Evolutionary conservation across 1,139 yeast species (phyloP).

Genomic region (Suhomyces anneliseae): DNA sequence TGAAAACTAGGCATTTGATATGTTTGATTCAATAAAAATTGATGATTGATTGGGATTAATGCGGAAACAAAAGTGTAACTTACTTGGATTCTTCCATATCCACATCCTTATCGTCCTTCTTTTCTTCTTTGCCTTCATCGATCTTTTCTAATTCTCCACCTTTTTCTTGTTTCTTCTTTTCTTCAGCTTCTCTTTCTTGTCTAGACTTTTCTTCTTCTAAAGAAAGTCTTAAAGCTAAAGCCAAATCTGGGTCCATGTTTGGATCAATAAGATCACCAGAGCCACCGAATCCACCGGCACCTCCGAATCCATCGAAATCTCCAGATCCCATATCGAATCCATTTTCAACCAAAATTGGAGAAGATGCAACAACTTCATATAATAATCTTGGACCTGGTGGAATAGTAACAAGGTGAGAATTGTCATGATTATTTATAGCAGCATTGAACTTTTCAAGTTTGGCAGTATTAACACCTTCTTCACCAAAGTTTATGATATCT

Average conservation of each 20-base stretch:
- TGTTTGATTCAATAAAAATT: no score
- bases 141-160: constrained; percentile 32
- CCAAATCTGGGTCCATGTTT: constrained; percentile 94
- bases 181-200: constrained; percentile 60
- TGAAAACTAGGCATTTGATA: no score
- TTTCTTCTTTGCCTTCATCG: constrained; percentile 28
- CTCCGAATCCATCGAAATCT: constrained; percentile 31
- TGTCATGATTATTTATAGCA: constrained; percentile 74
- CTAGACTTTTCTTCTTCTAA: constrained; percentile 80
- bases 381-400: constrained; percentile 86
- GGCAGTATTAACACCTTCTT: constrained; percentile 72
- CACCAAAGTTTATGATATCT: constrained; percentile 91
- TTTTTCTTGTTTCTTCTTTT: constrained; percentile 33
- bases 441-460: constrained; percentile 80
- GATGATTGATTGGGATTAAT: no score
- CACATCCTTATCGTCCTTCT: constrained; percentile 15
- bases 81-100: constrained; percentile 7
- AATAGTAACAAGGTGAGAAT: constrained; percentile 81
- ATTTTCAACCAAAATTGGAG: constrained; percentile 67
- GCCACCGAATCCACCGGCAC: constrained; percentile 46
- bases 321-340: constrained; percentile 48
- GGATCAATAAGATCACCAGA: constrained; percentile 77
- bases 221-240: constrained; percentile 85
- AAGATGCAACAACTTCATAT: constrained; percentile 70
- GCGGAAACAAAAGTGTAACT: background rate